phyloP scores from a whole-genome alignment of 2,329 filamentous ascomycete species.

The Cladosporium sp. region DNA sequence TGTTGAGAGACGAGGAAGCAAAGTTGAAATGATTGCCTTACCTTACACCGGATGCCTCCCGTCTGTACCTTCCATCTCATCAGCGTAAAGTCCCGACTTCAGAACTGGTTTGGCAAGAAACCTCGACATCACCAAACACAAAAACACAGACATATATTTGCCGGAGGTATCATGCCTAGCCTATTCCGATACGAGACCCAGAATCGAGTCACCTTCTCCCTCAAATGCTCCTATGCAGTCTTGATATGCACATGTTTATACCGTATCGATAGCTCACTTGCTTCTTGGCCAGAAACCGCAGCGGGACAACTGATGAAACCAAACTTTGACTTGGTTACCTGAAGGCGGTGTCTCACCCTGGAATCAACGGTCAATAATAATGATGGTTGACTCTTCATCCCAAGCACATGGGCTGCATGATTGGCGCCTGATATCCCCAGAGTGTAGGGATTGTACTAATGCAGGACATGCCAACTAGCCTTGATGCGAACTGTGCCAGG shows the following conservation, averaged over 20 bases:
- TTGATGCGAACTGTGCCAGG: slow-evolving; percentile 17
- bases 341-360: neutral
- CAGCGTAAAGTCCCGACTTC: too few species aligned
- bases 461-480: slow-evolving; percentile 14
- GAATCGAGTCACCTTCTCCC: neutral
- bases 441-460: slow-evolving; percentile 9
- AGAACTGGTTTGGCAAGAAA: too few species aligned
- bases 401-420: slow-evolving; percentile 20
- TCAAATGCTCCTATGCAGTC: neutral
- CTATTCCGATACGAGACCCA: neutral
- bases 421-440: slow-evolving; percentile 18
- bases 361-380: neutral
- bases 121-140: too few species aligned
- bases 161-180: neutral
- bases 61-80: neutral
- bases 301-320: neutral
- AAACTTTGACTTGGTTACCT: neutral
- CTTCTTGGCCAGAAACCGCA: neutral
- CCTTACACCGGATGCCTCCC: too few species aligned
- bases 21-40: too few species aligned
- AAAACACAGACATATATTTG: neutral
- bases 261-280: neutral
- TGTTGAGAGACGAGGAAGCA: too few species aligned
- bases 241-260: neutral
- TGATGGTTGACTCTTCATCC: neutral